Conservation (phyloP, 371 early-diverging fungal genomes). For the Dipsacomyces acuminosporus region DNA sequence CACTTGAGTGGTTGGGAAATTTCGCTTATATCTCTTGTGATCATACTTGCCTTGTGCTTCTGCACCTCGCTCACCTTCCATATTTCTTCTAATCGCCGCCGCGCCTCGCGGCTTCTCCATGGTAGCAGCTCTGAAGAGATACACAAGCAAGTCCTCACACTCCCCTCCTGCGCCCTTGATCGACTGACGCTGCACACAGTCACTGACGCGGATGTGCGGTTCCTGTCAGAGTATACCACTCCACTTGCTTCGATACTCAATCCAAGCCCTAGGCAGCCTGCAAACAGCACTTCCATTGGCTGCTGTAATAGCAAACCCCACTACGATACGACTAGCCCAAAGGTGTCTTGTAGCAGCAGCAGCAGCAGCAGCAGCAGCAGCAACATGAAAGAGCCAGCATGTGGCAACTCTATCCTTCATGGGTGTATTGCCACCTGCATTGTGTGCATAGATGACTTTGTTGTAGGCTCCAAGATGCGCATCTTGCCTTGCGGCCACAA, state of each 20-base stretch:
- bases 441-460: conserved; percentile 49
- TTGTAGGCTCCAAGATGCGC: conserved; percentile 42
- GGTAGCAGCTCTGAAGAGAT: not conserved
- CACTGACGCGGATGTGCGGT: conserved; percentile 23
- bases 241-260: conserved; percentile 34
- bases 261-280: not conserved
- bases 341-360: no score
- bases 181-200: conserved; percentile 35
- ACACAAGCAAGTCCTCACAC: conserved; percentile 28
- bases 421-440: conserved; percentile 44
- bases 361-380: not conserved
- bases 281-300: no score
- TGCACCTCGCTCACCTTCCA: conserved; percentile 37
- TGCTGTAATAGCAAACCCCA: no score
- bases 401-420: conserved; percentile 1
- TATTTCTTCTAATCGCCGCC: conserved; percentile 20
- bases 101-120: not conserved
- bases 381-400: not conserved
- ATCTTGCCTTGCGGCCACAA: conserved; percentile 49
- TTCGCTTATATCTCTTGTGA: conserved; percentile 34
- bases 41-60: conserved; percentile 37
- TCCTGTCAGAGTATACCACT: conserved; percentile 29
- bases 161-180: conserved; percentile 40
- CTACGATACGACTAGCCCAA: no score
- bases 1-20: conserved; percentile 40